A percentile compares a stretch with the other conserved stretches of the same genome.
Conservation (phyloP, 1,284 basidiomycete species). For the Exobasidium rhododendri region DNA sequence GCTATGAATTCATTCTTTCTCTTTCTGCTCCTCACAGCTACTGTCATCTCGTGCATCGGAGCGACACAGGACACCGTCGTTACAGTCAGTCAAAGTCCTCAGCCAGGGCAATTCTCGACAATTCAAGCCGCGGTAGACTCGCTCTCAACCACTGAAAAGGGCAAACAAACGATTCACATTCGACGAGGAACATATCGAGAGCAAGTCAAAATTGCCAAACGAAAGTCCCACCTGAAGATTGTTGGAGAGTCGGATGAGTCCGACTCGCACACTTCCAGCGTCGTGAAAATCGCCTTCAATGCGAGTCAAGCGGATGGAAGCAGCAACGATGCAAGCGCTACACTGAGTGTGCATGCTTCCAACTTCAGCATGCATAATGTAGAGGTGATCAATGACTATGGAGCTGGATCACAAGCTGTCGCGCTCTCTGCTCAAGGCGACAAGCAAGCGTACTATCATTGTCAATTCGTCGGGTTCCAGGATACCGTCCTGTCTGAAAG, state of each 20-base stretch:
- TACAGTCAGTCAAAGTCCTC: not conserved
- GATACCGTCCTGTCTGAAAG: conserved; percentile 1
- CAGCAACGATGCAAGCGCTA: not conserved
- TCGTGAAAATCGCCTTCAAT: not conserved
- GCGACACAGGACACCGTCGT: no score
- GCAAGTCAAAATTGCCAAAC: not conserved
- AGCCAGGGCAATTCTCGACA: not conserved
- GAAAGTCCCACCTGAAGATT: not conserved
- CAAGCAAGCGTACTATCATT: conserved; percentile 2
- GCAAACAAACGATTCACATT: conserved; percentile 9
- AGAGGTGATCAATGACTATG: not conserved
- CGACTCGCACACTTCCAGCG: not conserved
- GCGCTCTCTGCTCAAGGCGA: not conserved
- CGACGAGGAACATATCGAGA: not conserved
- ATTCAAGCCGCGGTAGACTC: conserved; percentile 5
- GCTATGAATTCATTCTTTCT: no score
- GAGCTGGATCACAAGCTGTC: not conserved
- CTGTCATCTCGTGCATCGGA: no score
- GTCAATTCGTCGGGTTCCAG: not conserved
- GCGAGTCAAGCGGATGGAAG: not conserved
- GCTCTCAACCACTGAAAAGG: not conserved
- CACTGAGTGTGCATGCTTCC: not conserved
- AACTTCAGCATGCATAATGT: not conserved
- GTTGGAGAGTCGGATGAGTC: not conserved
- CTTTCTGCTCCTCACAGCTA: no score